Evolutionary conservation across 1,284 basidiomycete species (phyloP).

Genomic region (Xerocomus amazonicus): DNA sequence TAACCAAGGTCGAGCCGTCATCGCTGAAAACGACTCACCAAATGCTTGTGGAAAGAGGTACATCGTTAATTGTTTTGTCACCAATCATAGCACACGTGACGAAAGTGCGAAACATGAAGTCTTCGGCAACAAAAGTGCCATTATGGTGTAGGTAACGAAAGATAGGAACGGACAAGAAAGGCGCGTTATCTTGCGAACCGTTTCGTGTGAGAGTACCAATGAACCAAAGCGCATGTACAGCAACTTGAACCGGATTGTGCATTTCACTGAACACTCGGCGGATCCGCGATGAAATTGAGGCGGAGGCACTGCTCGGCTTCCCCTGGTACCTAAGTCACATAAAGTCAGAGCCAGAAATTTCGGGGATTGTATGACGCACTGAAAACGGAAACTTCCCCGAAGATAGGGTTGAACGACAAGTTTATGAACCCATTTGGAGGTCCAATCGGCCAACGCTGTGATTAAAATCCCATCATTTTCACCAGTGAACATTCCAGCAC

Average conservation of each 20-base stretch:
- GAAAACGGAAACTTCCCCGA: constrained; percentile 19
- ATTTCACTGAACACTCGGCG: constrained; percentile 18
- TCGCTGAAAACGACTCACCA: constrained; percentile 35
- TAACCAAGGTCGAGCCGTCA: constrained; percentile 1
- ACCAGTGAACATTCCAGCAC: background rate
- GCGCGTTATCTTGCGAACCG: constrained; percentile 1
- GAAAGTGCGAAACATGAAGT: constrained; percentile 39
- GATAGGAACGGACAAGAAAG: constrained; percentile 31
- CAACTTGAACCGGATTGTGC: constrained; percentile 32
- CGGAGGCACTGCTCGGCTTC: background rate
- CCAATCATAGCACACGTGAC: constrained; percentile 49
- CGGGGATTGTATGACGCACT: constrained; percentile 17
- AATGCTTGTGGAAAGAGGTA: constrained; percentile 40
- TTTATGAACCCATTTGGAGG: constrained; percentile 28
- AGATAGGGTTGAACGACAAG: constrained; percentile 26
- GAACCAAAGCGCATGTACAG: constrained; percentile 49
- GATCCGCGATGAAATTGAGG: constrained; percentile 19
- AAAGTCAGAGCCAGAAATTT: constrained; percentile 2
- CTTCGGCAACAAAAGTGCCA: constrained; percentile 28
- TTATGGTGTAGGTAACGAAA: constrained; percentile 31
- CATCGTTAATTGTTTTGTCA: constrained; percentile 57
- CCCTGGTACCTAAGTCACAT: constrained; percentile 20
- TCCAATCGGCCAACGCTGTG: constrained; percentile 26
- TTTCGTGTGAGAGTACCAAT: constrained; percentile 34
- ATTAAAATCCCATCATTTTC: constrained; percentile 10